Base-by-base conservation (phyloP, 257 asterid species). In the Fraxinus anomala region DNA sequence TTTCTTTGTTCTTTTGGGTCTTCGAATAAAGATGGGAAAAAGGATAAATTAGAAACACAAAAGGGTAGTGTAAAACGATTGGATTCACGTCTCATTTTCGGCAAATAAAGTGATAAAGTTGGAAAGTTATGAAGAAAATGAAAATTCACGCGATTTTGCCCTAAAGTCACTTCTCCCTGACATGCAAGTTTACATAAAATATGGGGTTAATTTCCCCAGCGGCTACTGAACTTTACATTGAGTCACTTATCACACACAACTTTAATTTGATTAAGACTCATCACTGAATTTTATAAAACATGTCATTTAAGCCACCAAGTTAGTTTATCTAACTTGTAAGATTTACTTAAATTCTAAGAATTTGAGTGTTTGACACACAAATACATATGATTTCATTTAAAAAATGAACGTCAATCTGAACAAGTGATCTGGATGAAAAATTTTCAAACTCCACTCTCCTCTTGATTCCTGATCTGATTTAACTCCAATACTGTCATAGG, bases 101-200 rank as follows among this genome's bases (percentile, higher is more conserved):
- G 68, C 14, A n/a, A 23, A 61, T 61, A 33, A 39, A 40, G 6
- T 49, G 33, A 75, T 40, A 59, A 75, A 80, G 67, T 31, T n/a
- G 23, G 24, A 68, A 69, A 66, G 42, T 33, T 28, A 49, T 75
- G 80, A 70, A 75, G 39, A 70, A 73, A 81, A 83, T 76, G 83
- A 81, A 85, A 74, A 24, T 63, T 63, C 69, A 63, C 69, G 36
- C 34, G 69, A 26, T 63, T 23, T 63, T 63, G 69, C 69, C 36
- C 69, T 11, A 24, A 63, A 63, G 69, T 24, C 69, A 63, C 69
- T 63, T 26, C 69, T 24, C 69, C 33, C 14, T 26, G 34, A 63
- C 4, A 26, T 63, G 17, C 34, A 63, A 63, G 69, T 63, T 63
- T 63, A 23, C 19, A 63, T 63, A 63, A 24, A 63, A 63, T 56